Percentiles rank a stretch among this genome's conserved stretches.
Conservation (phyloP, 1,139 yeast species). For the Debaryomyces sp. region DNA sequence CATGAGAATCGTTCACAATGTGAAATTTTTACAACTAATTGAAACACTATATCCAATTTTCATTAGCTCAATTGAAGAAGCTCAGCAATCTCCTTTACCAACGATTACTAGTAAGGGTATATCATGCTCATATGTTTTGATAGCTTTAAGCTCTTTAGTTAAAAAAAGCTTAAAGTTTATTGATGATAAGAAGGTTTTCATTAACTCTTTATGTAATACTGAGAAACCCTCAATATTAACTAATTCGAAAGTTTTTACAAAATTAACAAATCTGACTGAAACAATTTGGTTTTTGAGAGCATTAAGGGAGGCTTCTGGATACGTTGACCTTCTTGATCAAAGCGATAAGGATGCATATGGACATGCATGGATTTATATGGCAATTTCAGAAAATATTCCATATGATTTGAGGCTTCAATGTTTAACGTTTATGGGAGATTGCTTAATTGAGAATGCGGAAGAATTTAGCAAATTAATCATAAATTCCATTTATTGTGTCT, state of each 20-base stretch:
- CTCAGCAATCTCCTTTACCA: slow-evolving; percentile 50
- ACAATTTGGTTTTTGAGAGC: slow-evolving; percentile 56
- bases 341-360: slow-evolving; percentile 19
- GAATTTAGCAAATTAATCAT: slow-evolving; percentile 19
- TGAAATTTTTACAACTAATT: slow-evolving; percentile 12
- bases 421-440: slow-evolving; percentile 24
- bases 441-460: slow-evolving; percentile 24
- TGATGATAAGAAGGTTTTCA: slow-evolving; percentile 19
- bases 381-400: slow-evolving; percentile 39
- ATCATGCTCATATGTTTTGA: slow-evolving; percentile 48
- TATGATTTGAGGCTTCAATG: slow-evolving; percentile 36
- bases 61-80: slow-evolving; percentile 43
- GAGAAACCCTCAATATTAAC: slow-evolving; percentile 50
- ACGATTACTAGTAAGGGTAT: slow-evolving; percentile 52
- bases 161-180: not conserved
- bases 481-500: slow-evolving; percentile 17
- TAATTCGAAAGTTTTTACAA: slow-evolving; percentile 50
- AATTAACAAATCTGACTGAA: slow-evolving; percentile 47
- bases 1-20: slow-evolving; percentile 4
- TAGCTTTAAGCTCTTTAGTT: slow-evolving; percentile 19
- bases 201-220: slow-evolving; percentile 27
- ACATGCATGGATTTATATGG: slow-evolving; percentile 46
- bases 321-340: slow-evolving; percentile 12
- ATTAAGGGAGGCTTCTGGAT: slow-evolving; percentile 24
- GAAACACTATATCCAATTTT: slow-evolving; percentile 32